A percentile compares a stretch with the other conserved stretches of the same genome.
phyloP scores from a whole-genome alignment of 768 basidiomycete species.

The Pulveroboletus sp. region DNA sequence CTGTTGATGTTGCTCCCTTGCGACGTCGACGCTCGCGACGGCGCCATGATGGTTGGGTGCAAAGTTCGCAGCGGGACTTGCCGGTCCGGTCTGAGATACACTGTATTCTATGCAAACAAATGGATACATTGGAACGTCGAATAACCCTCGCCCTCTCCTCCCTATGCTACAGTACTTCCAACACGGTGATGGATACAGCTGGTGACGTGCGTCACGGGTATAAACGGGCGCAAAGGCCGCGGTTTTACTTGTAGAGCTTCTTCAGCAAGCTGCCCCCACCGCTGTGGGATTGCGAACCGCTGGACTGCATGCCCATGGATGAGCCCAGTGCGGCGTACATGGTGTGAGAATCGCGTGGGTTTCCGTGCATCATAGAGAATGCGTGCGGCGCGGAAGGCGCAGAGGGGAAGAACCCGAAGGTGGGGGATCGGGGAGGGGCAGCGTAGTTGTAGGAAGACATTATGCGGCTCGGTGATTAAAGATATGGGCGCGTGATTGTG shows the following conservation, averaged over 20 bases:
- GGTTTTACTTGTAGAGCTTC: slow-evolving; percentile 36
- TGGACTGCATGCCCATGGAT: slow-evolving; percentile 21
- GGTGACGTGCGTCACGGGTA: neutral
- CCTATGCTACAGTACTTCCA: slow-evolving; percentile 28
- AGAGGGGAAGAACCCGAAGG: slow-evolving; percentile 57
- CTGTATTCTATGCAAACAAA: slow-evolving; percentile 21
- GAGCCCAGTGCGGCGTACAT: slow-evolving; percentile 53
- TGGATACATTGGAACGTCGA: slow-evolving; percentile 26
- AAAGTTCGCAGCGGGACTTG: slow-evolving; percentile 21
- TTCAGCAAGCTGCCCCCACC: slow-evolving; percentile 28
- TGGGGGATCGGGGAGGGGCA: slow-evolving; percentile 48
- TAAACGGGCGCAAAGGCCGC: too few relatives aligned
- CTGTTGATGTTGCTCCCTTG: slow-evolving; percentile 35
- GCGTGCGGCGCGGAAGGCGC: slow-evolving; percentile 53
- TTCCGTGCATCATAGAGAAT: slow-evolving; percentile 52
- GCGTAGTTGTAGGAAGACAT: slow-evolving; percentile 45
- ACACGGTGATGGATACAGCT: neutral
- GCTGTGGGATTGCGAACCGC: slow-evolving; percentile 24
- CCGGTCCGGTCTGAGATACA: slow-evolving; percentile 26
- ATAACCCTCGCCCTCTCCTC: neutral
- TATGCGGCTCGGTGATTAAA: slow-evolving; percentile 11
- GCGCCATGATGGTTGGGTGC: slow-evolving; percentile 31
- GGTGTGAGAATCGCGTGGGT: slow-evolving; percentile 55
- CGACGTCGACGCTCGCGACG: slow-evolving; percentile 31
- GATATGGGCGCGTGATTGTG: neutral